phyloP scores from a whole-genome alignment of 108 stramenopile genomes.

The Skeletonema potamos region DNA sequence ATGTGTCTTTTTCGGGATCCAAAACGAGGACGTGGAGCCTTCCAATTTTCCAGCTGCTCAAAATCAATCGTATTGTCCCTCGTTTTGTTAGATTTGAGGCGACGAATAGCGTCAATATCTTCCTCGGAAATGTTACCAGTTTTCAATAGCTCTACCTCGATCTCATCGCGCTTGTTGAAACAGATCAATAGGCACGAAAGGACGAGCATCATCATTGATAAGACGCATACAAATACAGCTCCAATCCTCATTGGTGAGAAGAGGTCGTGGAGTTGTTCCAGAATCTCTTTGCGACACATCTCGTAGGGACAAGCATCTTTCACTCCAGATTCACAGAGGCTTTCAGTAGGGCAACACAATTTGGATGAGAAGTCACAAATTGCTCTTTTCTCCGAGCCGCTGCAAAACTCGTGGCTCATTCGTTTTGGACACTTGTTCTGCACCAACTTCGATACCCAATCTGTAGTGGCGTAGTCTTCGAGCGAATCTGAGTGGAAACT shows the following conservation, averaged over 20 bases:
- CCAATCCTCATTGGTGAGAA: conserved; percentile 9
- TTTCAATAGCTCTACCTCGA: conserved; percentile 44
- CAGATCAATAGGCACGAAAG: conserved; percentile 48
- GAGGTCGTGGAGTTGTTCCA: conserved; percentile 18
- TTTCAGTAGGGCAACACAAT: conserved; percentile 36
- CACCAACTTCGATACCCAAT: conserved; percentile 21
- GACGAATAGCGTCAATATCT: conserved; percentile 31
- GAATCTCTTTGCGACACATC: conserved; percentile 26
- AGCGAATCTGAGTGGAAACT: conserved; percentile 23
- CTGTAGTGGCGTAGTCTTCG: conserved; percentile 3
- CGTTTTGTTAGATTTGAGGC: conserved; percentile 1
- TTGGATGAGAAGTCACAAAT: conserved; percentile 21
- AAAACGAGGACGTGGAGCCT: too few species aligned
- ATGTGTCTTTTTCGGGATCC: too few species aligned
- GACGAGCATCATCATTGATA: conserved; percentile 29
- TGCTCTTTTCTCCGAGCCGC: neutral
- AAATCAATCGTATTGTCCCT: neutral
- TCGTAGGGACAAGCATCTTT: conserved; percentile 34
- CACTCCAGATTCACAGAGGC: conserved; percentile 15
- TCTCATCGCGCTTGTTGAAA: conserved; percentile 44
- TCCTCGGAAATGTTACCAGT: conserved; percentile 32
- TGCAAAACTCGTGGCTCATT: conserved; percentile 26
- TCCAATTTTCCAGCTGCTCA: neutral
- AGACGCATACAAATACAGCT: conserved; percentile 2
- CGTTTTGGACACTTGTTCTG: conserved; percentile 24